Conservation (phyloP, 164 flowering plant genomes). For the Hamamelis virginiana region DNA sequence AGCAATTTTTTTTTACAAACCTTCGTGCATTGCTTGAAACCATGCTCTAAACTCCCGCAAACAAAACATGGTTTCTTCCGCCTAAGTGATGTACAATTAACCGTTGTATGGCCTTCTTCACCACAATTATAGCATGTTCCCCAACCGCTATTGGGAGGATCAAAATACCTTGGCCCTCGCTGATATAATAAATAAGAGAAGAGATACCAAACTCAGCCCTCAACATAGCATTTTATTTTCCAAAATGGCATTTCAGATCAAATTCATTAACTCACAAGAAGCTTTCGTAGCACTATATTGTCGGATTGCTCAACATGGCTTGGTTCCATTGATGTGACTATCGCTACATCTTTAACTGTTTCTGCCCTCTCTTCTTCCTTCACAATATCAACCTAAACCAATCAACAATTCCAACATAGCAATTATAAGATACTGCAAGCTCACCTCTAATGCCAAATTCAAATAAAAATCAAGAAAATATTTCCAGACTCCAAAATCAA, state of each 20-base stretch:
- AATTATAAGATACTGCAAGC: background rate
- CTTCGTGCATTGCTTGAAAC: conserved; percentile 68
- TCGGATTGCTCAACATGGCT: conserved; percentile 31
- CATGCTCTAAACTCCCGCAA: conserved; percentile 87
- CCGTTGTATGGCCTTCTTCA: conserved; percentile 37
- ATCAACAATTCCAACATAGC: background rate
- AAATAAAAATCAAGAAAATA: too few relatives aligned
- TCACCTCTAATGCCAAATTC: background rate
- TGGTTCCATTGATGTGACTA: conserved; percentile 14
- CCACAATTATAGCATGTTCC: conserved; percentile 47
- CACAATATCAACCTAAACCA: conserved; percentile 7
- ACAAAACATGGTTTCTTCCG: conserved; percentile 75
- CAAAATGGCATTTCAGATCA: conserved; percentile 6
- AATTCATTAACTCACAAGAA: conserved; percentile 39
- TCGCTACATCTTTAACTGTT: conserved; percentile 11
- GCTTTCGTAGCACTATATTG: conserved; percentile 42
- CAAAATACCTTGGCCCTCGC: conserved; percentile 60
- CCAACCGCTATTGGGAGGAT: conserved; percentile 44
- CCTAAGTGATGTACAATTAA: conserved; percentile 25
- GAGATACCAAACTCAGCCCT: conserved; percentile 7
- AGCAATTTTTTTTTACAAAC: conserved; percentile 32
- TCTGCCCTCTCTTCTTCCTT: conserved; percentile 24
- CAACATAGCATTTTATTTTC: background rate
- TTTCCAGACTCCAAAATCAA: too few relatives aligned
- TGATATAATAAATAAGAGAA: conserved; percentile 23